Evolutionary conservation across 495 filamentous ascomycete genomes (phyloP), one percentile per base, ranked within the genome.

Genomic region (Lasiosphaeriaceae sp.): DNA sequence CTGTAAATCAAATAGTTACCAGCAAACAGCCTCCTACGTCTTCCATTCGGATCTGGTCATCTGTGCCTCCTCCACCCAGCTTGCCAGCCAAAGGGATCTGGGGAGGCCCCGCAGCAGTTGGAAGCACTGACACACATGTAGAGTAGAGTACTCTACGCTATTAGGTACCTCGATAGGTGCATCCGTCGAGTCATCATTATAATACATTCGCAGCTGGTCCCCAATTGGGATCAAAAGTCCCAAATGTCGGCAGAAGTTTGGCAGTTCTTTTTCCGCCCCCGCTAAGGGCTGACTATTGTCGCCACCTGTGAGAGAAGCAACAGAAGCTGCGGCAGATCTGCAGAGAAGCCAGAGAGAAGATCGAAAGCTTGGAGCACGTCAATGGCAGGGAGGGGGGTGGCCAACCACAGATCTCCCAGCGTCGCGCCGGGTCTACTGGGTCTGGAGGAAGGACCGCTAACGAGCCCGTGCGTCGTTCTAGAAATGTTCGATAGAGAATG

Each of bases 391-490:
- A 35, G 22, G 24, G 41, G 22, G 9, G 39, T 44, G 52, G 56
- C 60, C 47, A 56, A 52, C 51, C 53, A 52, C 24, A 52, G 34
- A 2, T 20, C n/a, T n/a, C 21, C 26, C 47, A 47, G 52, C 22
- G 26, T 52, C 47, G 41, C 41, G 14, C 26, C 45, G 34, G 22
- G 46, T 45, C 43, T n/a, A n/a, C n/a, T n/a, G n/a, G n/a, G n/a
- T n/a, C n/a, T n/a, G 17, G 54, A 12, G 52, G 24, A 12, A 43
- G 54, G 50, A 47, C 61, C 65, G 58, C 52, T 19, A 14, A 20
- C n/a, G 24, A 57, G 51, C 50, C 66, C 51, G 67, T 69, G 67
- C 66, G 58, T 55, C 52, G 52, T 72, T 72, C 69, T 72, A 70
- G 69, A 72, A 72, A 22, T 52, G 43, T 70, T 72, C 67, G 58